Evolutionary conservation across 805 yeast species (phyloP), one percentile per base, ranked within the genome.

Genomic region (Monosporozyma aerobia): DNA sequence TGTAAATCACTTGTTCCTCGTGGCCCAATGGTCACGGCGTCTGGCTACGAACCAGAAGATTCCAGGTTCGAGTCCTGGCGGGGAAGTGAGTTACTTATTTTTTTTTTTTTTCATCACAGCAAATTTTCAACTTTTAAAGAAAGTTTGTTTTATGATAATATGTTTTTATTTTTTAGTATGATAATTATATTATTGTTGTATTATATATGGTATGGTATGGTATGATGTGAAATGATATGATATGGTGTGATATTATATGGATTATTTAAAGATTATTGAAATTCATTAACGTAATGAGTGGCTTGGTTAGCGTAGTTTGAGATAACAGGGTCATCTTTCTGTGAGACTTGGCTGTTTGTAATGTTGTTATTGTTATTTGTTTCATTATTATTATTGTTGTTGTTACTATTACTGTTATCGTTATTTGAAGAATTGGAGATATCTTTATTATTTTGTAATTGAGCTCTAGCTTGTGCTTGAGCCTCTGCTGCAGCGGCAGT

Each of bases 21-120:
- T 79, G 83, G 83, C 83, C 83, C 81, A 79, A 79, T 79, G 83
- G 83, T 79, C 81, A 78, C 79, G 83, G 83, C 82, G 82, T 79
- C 81, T 77, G 83, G 82, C 82, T 79, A 78, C 82, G 82, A 70
- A 71, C 74, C 74, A 69, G 73, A 67, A 71, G 74, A 71, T 72
- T 74, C 77, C 77, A 74, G 78, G 78, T 74, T 74, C 78, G 74
- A 74, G 73, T 74, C 78, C 78, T 74, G 78, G 76, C 73, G 76
- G 76, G 76, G 73, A 69, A 70, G 39, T 35, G 73, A 61, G 47
- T 51, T 32, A 29, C 43, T 54, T 57, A 27, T 54, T 52, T 40
- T 40, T 14, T 27, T 44, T 16, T 40, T 40, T 23, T 5, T 35
- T 44, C 19, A 19, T 19, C 19, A 19, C 19, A 19, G 19, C 19